Conservation (phyloP, 495 filamentous ascomycete genomes). For the Neurospora sp. region DNA sequence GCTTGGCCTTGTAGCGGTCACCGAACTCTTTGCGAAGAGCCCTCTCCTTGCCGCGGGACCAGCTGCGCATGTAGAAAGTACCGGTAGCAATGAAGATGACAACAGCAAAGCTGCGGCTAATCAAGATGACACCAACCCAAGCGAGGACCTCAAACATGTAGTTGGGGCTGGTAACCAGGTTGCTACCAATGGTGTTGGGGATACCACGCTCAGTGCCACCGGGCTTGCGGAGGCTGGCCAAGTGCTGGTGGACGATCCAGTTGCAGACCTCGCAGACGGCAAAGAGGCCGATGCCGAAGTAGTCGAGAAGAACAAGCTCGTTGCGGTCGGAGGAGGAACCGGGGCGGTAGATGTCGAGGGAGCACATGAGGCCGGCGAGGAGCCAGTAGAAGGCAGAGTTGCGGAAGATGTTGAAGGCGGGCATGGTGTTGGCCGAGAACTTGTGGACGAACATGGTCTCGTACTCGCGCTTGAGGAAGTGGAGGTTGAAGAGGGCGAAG, state of each 20-base stretch:
- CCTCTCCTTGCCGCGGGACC: slow-evolving; percentile 89
- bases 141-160: slow-evolving; percentile 87
- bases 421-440: slow-evolving; percentile 92
- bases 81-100: slow-evolving; percentile 61
- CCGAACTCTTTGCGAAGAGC: slow-evolving; percentile 83
- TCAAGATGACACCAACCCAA: slow-evolving; percentile 73
- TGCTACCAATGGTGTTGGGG: slow-evolving; percentile 77
- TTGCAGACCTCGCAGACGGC: slow-evolving; percentile 69
- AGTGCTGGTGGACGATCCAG: slow-evolving; percentile 62
- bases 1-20: slow-evolving; percentile 84
- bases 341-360: slow-evolving; percentile 76
- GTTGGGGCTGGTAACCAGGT: slow-evolving; percentile 86
- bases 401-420: slow-evolving; percentile 75
- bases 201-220: slow-evolving; percentile 82
- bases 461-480: slow-evolving; percentile 92
- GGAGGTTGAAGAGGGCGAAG: slow-evolving; percentile 58
- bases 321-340: slow-evolving; percentile 44
- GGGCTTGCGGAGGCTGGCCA: slow-evolving; percentile 63
- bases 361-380: slow-evolving; percentile 69
- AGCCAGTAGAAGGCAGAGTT: slow-evolving; percentile 89
- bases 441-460: slow-evolving; percentile 93
- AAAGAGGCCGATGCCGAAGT: slow-evolving; percentile 58
- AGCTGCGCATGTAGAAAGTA: slow-evolving; percentile 64
- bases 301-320: slow-evolving; percentile 38
- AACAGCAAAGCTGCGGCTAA: slow-evolving; percentile 63